Evolutionary conservation across 495 filamentous ascomycete species (phyloP), one percentile per base, ranked within the genome.

Genomic region (Astrothelium macrocarpum): DNA sequence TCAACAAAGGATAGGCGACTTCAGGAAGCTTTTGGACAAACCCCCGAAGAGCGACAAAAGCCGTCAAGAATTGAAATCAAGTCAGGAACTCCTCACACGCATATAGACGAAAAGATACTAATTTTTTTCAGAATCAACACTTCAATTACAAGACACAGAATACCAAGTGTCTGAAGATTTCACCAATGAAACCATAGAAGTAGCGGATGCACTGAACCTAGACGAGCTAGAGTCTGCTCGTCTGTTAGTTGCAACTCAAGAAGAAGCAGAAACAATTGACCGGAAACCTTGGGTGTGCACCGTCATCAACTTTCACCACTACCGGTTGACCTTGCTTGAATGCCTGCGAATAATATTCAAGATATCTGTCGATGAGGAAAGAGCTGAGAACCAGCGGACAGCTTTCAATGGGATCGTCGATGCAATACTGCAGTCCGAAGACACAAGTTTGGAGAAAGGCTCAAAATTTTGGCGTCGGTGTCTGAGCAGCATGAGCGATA

Each of bases 91-190:
- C 23, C 16, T 45, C 31, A 9, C 0, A 16, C 5, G 7, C 25
- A 26, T 11, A 11, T 11, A 28, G 20, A 9, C 20, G 49, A n/a
- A 9, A 53, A 18, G 11, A 53, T 32, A 18, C 36, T 46, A 32
- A 45, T 43, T 23, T 36, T 28, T 36, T 58, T 36, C 61, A 16
- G 20, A 60, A 53, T 63, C 18, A 63, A 53, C 62, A 92, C 90
- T 97, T 62, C 82, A 76, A 20, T 71, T 94, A 63, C 80, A 82
- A 67, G 86, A 86, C 63, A 80, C 81, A 10, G 84, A 91, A 68
- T 97, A 90, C 72, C 68, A 81, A n/a, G 77, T 97, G 72, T 97
- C 95, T 71, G 79, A 86, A 45, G 85, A 93, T 68, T 97, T 97
- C 73, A 82, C 90, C 73, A 85, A 95, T 73, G 81, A 85, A 62